A percentile compares a stretch with the other conserved stretches of the same genome.
Conservation (phyloP, 2,329 filamentous ascomycete genomes). For the Macrophomina phaseolina region DNA sequence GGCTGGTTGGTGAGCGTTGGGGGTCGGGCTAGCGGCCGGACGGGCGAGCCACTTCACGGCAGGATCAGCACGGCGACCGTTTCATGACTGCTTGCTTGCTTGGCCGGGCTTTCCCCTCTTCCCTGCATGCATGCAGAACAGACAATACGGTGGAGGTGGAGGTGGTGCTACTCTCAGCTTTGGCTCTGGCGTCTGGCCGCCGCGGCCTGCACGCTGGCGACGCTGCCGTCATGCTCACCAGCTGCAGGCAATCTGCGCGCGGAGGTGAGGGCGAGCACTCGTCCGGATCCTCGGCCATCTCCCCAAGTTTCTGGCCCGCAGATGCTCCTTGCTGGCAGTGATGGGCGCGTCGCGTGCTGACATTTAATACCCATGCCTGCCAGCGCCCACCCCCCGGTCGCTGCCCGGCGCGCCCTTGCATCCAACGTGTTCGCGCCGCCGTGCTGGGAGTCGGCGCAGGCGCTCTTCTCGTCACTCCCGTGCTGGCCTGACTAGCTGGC, state of each 20-base stretch:
- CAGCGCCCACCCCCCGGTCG: neutral
- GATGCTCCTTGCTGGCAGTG: conserved; percentile 6
- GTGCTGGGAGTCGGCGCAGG: neutral
- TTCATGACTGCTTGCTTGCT: neutral
- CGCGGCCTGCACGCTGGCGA: neutral
- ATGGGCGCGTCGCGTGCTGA: conserved; percentile 3
- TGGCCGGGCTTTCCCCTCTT: neutral
- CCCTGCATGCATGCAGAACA: conserved; percentile 14
- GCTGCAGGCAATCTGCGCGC: neutral
- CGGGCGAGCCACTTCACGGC: neutral
- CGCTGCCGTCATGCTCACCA: neutral
- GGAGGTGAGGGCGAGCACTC: conserved; percentile 11
- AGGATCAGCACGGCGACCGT: conserved; percentile 9
- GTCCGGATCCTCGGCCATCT: conserved; percentile 15
- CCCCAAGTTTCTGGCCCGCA: conserved; percentile 10
- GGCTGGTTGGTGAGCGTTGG: neutral
- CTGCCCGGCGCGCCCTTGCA: conserved; percentile 18
- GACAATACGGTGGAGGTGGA: conserved; percentile 4
- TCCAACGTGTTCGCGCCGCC: neutral
- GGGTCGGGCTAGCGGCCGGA: conserved; percentile 10
- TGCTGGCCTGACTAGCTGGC: conserved; percentile 1
- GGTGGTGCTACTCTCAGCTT: neutral
- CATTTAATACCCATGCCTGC: neutral
- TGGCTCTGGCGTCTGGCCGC: conserved; percentile 2
- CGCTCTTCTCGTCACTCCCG: conserved; percentile 12